Evolutionary conservation across 148 eudicot genomes (phyloP).

Genomic region (Rhododendron mucronatum): DNA sequence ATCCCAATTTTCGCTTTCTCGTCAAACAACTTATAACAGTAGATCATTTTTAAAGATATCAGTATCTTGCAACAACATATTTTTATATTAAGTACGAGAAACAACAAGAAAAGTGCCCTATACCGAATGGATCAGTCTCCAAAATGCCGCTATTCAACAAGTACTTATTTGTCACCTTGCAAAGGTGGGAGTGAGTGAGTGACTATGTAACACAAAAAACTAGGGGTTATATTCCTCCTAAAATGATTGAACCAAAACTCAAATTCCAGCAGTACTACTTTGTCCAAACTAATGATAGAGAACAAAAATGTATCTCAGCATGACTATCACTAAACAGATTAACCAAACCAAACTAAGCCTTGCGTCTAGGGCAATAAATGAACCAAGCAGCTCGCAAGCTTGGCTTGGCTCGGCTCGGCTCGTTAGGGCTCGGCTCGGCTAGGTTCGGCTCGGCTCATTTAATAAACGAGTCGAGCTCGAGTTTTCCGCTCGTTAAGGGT

Average conservation of each 20-base stretch:
- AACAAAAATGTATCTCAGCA: background rate
- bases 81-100: too few species aligned
- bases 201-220: background rate
- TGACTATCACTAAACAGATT: background rate
- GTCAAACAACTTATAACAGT: constrained; percentile 12
- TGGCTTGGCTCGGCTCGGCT: too few species aligned
- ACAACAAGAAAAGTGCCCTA: too few species aligned
- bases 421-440: too few species aligned
- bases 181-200: background rate
- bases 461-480: too few species aligned
- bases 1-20: constrained; percentile 5
- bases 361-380: background rate
- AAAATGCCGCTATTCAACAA: too few species aligned
- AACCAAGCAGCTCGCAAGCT: too few species aligned
- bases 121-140: too few species aligned
- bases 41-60: background rate
- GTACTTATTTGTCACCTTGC: background rate
- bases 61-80: too few species aligned
- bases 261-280: background rate
- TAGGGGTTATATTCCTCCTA: background rate
- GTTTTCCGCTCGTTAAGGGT: too few species aligned
- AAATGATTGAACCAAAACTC: background rate
- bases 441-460: too few species aligned
- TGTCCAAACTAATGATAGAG: background rate
- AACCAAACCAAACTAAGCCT: background rate